These are phyloP conservation scores for Microstegium vimineum DNA, from an alignment of 176 grass and related monocot species.

Conservation along the genomic window DNA sequence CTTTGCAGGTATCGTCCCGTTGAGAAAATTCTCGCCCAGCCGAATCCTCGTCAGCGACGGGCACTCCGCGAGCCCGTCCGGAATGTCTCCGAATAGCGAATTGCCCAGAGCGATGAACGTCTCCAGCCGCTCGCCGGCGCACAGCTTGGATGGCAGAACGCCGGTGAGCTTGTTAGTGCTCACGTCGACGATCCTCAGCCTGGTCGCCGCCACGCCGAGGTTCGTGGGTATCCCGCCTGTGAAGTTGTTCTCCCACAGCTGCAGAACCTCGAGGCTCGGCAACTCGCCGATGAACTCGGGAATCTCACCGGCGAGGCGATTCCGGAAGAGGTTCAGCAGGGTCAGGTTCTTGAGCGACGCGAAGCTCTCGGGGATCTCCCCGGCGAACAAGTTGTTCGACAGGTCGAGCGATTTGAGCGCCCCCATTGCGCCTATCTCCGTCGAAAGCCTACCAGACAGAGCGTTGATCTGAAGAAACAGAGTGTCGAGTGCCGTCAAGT, in stretches of 20 bases:
- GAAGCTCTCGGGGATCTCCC: slow-evolving; percentile 69
- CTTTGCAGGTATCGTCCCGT: slow-evolving; percentile 60
- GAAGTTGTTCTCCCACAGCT: slow-evolving; percentile 98
- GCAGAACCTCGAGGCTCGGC: slow-evolving; percentile 83
- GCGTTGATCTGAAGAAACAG: slow-evolving; percentile 87
- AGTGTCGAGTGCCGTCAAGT: slow-evolving; percentile 70
- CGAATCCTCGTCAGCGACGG: slow-evolving; percentile 59
- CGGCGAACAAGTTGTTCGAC: slow-evolving; percentile 79
- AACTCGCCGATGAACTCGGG: slow-evolving; percentile 67
- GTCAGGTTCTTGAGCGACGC: slow-evolving; percentile 60
- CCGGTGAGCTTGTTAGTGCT: slow-evolving; percentile 82
- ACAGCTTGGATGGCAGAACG: slow-evolving; percentile 55
- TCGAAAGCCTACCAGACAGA: slow-evolving; percentile 43
- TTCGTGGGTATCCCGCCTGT: slow-evolving; percentile 59
- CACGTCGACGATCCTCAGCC: slow-evolving; percentile 63
- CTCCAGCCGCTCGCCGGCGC: slow-evolving; percentile 55
- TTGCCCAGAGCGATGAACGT: slow-evolving; percentile 84
- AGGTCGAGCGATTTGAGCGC: slow-evolving; percentile 85
- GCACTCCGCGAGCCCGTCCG: slow-evolving; percentile 51
- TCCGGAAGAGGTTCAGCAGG: slow-evolving; percentile 83
- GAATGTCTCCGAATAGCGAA: slow-evolving; percentile 74
- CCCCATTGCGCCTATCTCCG: slow-evolving; percentile 55
- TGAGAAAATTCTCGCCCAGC: slow-evolving; percentile 81
- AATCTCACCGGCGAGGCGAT: slow-evolving; percentile 67
- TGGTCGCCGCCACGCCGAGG: slow-evolving; percentile 54